Percentiles rank a stretch among this genome's conserved stretches.
Evolutionary conservation across 2,329 filamentous ascomycete species (phyloP).

Genomic region (Cladophialophora carrionii): DNA sequence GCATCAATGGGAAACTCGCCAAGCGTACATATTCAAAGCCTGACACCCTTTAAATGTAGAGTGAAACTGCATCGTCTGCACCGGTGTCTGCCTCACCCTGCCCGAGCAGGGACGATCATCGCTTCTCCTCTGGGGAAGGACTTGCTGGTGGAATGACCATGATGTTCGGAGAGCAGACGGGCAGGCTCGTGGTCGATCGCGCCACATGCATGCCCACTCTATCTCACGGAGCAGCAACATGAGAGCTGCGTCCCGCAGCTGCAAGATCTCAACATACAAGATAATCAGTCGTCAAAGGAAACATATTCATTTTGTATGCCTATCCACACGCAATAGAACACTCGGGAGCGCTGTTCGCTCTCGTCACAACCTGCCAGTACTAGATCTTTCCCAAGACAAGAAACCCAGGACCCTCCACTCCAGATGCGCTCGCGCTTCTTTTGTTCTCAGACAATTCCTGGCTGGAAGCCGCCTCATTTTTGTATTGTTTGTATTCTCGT

Average conservation of each 20-base stretch:
- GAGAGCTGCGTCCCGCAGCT: neutral
- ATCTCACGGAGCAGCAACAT: neutral
- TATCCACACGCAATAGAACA: slow-evolving; percentile 37
- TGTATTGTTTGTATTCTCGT: slow-evolving; percentile 19
- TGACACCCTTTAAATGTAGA: neutral
- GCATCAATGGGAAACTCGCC: neutral
- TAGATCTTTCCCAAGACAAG: slow-evolving; percentile 35
- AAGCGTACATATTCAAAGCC: neutral
- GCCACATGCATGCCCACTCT: neutral
- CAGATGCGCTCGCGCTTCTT: slow-evolving; percentile 26
- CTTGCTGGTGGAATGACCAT: neutral
- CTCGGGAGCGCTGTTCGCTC: slow-evolving; percentile 31
- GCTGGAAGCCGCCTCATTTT: slow-evolving; percentile 22
- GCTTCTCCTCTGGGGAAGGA: neutral
- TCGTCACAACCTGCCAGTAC: slow-evolving; percentile 35
- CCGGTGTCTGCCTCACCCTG: neutral
- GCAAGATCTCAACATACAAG: neutral
- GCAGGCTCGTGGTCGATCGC: neutral
- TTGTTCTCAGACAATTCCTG: slow-evolving; percentile 17
- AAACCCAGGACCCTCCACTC: slow-evolving; percentile 22
- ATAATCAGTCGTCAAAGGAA: slow-evolving; percentile 24
- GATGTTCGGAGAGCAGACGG: no score
- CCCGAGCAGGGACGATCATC: neutral
- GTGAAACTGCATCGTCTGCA: no score
- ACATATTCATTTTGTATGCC: slow-evolving; percentile 37